Conservation (phyloP, 2,329 filamentous ascomycete species). For the Hawksworthiomyces lignivorus region DNA sequence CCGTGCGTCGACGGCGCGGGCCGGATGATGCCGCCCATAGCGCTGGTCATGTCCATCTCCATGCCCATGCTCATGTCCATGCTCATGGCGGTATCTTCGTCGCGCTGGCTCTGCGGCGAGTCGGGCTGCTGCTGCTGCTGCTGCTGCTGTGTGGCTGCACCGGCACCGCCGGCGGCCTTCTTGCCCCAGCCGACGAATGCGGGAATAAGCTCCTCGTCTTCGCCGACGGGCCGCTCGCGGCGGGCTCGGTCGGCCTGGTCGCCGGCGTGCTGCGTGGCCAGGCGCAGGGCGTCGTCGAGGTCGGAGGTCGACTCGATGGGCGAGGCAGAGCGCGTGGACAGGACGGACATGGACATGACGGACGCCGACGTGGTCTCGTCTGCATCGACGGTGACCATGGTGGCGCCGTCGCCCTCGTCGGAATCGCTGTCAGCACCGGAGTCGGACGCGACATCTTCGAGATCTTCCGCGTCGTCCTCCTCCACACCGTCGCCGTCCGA, state of each 20-base stretch:
- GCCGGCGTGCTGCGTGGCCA: constrained; percentile 68
- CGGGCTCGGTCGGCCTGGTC: constrained; percentile 13
- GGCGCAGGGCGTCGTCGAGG: constrained; percentile 68
- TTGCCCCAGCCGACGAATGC: constrained; percentile 67
- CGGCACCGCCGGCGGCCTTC: constrained; percentile 35
- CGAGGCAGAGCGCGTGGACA: constrained; percentile 43
- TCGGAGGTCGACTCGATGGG: constrained; percentile 61
- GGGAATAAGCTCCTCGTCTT: constrained; percentile 63
- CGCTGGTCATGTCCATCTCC: constrained; percentile 37
- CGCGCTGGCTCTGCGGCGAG: constrained; percentile 2
- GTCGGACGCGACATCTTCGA: constrained; percentile 40
- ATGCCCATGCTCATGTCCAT: constrained; percentile 47
- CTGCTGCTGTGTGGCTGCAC: not conserved
- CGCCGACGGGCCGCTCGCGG: constrained; percentile 55
- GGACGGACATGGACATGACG: constrained; percentile 43
- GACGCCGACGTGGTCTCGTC: constrained; percentile 69
- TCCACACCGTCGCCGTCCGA: constrained; percentile 50
- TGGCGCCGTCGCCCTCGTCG: constrained; percentile 63
- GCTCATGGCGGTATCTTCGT: constrained; percentile 36
- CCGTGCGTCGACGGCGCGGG: constrained; percentile 16
- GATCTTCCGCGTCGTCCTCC: constrained; percentile 46
- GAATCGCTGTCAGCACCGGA: constrained; percentile 44
- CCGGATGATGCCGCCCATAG: constrained; percentile 34
- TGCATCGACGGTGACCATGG: constrained; percentile 74
- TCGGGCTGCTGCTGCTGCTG: constrained; percentile 18